Evolutionary conservation across 805 yeast species (phyloP), one percentile per base, ranked within the genome.

Genomic region (Saturnispora mendoncae): DNA sequence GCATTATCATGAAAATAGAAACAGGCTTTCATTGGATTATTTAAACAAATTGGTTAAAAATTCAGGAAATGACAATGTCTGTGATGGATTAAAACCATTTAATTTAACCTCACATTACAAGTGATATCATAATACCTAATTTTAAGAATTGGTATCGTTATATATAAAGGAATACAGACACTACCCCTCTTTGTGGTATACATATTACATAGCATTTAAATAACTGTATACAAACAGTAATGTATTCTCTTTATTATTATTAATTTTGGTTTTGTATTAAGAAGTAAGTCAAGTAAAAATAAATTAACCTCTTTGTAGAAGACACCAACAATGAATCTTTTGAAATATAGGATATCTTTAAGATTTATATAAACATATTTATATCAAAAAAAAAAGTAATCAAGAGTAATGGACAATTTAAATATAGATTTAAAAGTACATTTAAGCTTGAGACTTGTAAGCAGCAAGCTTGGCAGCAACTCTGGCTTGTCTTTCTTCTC

Each of bases 401-500:
- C 13, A 10, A 21, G 24, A 40, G 20, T 6, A 14, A 10, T 30
- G 29, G 10, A 30, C 21, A 27, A 13, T 21, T 33, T 12, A 32
- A 24, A 41, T 21, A 21, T 15, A 64, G 62, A 52, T 35, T 49
- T 12, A 32, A 24, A 41, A 27, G 18, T 15, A 64, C 62, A 52
- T 35, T 49, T 57, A 57, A 51, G 56, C 60, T 26, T 45, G 42
- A 56, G 74, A 74, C 68, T 83, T 73, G 82, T 81, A 83, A 68
- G 80, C 87, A 68, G 92, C 94, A 68, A 92, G 87, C 86, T 86
- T 90, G 69, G 81, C 84, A 65, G 79, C 86, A 68, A 92, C 76
- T 66, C 76, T 82, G 60, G 84, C 96, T 58, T 73, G 66, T 77
- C 95, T 84, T 80, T 92, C 84, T 64, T 76, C 97, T 64, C 64